Evolutionary conservation across 352 stramenopile species (phyloP), one percentile per base, ranked within the genome.

Genomic region (Aphanomyces invadans): DNA sequence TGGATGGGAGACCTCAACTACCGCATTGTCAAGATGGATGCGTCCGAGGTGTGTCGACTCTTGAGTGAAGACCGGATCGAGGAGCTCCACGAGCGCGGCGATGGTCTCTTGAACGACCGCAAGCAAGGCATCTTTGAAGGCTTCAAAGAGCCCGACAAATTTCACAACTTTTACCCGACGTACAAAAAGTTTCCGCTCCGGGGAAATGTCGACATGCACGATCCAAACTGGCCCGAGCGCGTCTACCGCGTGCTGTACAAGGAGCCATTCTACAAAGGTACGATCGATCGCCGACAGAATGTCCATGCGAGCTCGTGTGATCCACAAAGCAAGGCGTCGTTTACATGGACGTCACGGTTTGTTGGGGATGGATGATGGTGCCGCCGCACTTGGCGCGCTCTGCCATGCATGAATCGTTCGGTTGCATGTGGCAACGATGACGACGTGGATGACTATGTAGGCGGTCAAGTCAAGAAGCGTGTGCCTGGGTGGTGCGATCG

Each of bases 1-100:
- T 96, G 87, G 87, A 92, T 92, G 80, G 87, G 87, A 19, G 86
- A 96, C 59, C 79, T 95, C 72, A 94, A 94, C 72, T 95, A 95
- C 70, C 81, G 83, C 25, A 90, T 92, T 65, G 81, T 92, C 11
- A 73, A 86, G 19, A 45, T 90, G 56, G 80, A 89, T 56, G 79
- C 81, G 42, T 74, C 87, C 29, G 85, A 87, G 66, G 83, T 91
- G 32, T 71, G 91, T 29, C 76, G 88, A 55, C 87, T 95, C 79
- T 71, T 95, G n/a, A 76, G 83, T 28, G 80, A 89, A 56, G 77
- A 81, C 0, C 82, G 81, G 5, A 89, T 88, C 51, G 70, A 79
- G 1, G 83, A 91, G 68, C 71, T 95, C 0, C 84, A 92, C 72
- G 83, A 95, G 54, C 89, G 91, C 57, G 89, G 92, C 52, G 87